A percentile compares a stretch with the other conserved stretches of the same genome.
These are phyloP conservation scores for Sclerotinia sclerotiorum DNA, from an alignment of 2,329 filamentous ascomycete genomes.

Conservation along the genomic window DNA sequence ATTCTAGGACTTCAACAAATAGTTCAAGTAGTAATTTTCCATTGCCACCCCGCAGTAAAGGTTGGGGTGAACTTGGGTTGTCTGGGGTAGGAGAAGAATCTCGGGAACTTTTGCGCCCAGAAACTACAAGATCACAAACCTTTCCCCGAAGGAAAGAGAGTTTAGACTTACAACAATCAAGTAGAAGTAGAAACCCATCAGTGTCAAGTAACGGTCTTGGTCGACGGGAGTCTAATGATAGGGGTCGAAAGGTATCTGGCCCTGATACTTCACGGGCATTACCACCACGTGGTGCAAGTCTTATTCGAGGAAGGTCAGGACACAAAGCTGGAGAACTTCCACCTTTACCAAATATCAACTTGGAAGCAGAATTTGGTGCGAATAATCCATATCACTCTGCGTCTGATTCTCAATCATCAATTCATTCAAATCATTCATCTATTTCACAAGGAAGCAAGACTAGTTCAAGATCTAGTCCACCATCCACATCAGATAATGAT, in stretches of 20 bases:
- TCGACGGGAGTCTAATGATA: conserved; percentile 20
- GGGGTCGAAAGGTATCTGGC: conserved; percentile 32
- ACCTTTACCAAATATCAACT: conserved; percentile 46
- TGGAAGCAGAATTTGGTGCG: conserved; percentile 59
- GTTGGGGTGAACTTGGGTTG: conserved; percentile 59
- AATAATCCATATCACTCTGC: conserved; percentile 65
- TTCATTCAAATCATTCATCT: conserved; percentile 62
- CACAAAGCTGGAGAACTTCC: conserved; percentile 32
- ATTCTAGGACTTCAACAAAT: conserved; percentile 33
- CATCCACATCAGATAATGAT: conserved; percentile 40
- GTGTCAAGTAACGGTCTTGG: neutral
- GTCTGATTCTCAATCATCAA: conserved; percentile 65
- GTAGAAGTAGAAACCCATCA: neutral
- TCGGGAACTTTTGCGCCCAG: conserved; percentile 42
- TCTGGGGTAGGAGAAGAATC: conserved; percentile 43
- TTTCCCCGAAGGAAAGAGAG: conserved; percentile 36
- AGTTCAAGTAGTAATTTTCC: conserved; percentile 32
- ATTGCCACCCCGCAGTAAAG: conserved; percentile 46
- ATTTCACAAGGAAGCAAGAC: conserved; percentile 59
- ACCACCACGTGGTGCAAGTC: conserved; percentile 38
- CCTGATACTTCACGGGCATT: conserved; percentile 37
- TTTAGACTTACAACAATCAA: conserved; percentile 20
- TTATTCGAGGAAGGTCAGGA: conserved; percentile 33
- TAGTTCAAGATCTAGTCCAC: conserved; percentile 62
- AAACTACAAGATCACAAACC: conserved; percentile 38